These are phyloP conservation scores for Chaetomiaceae sp. DNA, from an alignment of 2,329 filamentous ascomycete genomes.

Conservation along the genomic window DNA sequence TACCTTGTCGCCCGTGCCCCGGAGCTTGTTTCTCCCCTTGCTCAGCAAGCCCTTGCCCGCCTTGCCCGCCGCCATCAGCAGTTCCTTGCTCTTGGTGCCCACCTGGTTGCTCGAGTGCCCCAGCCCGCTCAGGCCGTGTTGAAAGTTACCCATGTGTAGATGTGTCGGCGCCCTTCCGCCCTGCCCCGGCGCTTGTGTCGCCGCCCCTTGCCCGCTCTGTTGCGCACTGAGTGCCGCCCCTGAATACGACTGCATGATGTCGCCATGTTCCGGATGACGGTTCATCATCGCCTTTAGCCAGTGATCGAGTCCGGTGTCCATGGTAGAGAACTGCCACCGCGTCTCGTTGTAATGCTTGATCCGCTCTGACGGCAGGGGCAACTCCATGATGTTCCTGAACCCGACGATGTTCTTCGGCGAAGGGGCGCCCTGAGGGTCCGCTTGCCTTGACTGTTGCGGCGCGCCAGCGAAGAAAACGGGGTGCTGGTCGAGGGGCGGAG, in stretches of 20 bases:
- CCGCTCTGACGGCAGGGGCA: constrained; percentile 60
- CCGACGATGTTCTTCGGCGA: constrained; percentile 38
- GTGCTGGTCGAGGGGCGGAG: constrained; percentile 35
- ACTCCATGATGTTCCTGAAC: constrained; percentile 72
- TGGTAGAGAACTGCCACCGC: constrained; percentile 60
- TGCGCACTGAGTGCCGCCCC: constrained; percentile 1
- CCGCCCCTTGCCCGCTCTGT: constrained; percentile 19
- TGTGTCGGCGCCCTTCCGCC: constrained; percentile 21
- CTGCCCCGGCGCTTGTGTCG: constrained; percentile 27
- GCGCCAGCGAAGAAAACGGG: constrained; percentile 26
- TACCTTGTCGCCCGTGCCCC: constrained; percentile 76
- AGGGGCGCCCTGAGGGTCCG: constrained; percentile 3
- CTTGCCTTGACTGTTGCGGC: neutral
- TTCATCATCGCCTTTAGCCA: constrained; percentile 47
- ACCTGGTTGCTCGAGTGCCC: constrained; percentile 56
- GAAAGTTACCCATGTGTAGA: constrained; percentile 35
- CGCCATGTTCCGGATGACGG: constrained; percentile 44
- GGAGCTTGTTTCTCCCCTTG: constrained; percentile 81
- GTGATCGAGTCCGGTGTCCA: constrained; percentile 66
- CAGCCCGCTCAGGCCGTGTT: constrained; percentile 40
- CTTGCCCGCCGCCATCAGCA: constrained; percentile 79
- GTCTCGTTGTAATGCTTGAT: constrained; percentile 69
- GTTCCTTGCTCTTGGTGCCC: constrained; percentile 79
- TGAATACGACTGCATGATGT: constrained; percentile 30
- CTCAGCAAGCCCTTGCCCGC: constrained; percentile 87